phyloP scores from a whole-genome alignment of 768 basidiomycete species.

The Paxillus involutus region DNA sequence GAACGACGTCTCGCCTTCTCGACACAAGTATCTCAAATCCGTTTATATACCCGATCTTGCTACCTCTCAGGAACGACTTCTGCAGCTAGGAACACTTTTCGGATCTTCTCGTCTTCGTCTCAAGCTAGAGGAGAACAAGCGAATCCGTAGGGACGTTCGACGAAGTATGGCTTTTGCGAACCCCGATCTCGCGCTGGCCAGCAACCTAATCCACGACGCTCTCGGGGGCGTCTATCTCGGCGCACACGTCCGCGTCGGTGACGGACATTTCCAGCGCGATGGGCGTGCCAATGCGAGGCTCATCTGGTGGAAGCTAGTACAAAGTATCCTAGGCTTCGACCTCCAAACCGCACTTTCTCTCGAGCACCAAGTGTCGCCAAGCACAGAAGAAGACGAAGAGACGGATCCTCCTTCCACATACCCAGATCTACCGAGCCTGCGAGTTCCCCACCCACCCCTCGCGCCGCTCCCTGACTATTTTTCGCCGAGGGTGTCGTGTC shows the following conservation, averaged over 20 bases:
- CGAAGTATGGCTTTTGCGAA: slow-evolving; percentile 58
- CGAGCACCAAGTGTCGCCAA: slow-evolving; percentile 14
- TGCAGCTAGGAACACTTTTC: slow-evolving; percentile 76
- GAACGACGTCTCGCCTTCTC: slow-evolving; percentile 19
- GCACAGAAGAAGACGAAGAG: neutral
- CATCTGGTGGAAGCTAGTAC: slow-evolving; percentile 61
- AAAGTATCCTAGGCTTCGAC: slow-evolving; percentile 43
- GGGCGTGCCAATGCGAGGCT: slow-evolving; percentile 41
- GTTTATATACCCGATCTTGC: slow-evolving; percentile 46
- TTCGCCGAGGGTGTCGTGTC: slow-evolving; percentile 34
- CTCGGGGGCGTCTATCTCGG: slow-evolving; percentile 56
- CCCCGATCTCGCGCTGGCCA: slow-evolving; percentile 41
- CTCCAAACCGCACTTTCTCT: slow-evolving; percentile 33
- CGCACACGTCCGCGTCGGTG: slow-evolving; percentile 68
- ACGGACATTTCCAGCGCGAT: slow-evolving; percentile 56
- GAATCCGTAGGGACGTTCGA: slow-evolving; percentile 48
- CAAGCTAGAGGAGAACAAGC: slow-evolving; percentile 36
- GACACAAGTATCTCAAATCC: slow-evolving; percentile 42
- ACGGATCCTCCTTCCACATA: slow-evolving; percentile 18
- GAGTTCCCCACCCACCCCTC: slow-evolving; percentile 28
- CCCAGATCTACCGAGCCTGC: slow-evolving; percentile 18
- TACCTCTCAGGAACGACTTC: slow-evolving; percentile 42
- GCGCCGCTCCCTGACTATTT: slow-evolving; percentile 19
- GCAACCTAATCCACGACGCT: slow-evolving; percentile 41
- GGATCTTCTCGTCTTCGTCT: slow-evolving; percentile 70